Conservation (phyloP, 1,284 basidiomycete species). For the Phylloporus gajari region DNA sequence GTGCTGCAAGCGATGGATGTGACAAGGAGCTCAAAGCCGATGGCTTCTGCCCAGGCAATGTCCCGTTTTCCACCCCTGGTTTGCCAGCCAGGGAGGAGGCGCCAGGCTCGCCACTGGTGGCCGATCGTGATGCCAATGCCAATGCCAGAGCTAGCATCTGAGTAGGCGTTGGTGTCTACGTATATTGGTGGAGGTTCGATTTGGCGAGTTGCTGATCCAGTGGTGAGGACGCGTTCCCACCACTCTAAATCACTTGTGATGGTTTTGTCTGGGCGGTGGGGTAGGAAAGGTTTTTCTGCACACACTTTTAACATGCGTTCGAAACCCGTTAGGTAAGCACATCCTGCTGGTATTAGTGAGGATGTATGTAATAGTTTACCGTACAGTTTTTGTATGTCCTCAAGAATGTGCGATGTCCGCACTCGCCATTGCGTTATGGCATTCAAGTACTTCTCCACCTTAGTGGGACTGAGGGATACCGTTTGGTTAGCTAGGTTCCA, state of each 20-base stretch:
- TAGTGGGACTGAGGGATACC: neutral
- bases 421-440: constrained; percentile 12
- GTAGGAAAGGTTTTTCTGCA: neutral
- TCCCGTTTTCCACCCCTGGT: neutral
- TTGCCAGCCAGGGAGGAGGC: constrained; percentile 5
- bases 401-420: neutral
- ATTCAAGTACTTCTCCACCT: neutral
- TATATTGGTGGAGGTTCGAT: neutral
- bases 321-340: neutral
- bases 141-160: constrained; percentile 15
- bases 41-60: neutral
- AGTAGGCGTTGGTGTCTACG: neutral
- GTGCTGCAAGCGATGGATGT: neutral
- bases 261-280: neutral
- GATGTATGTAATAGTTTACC: neutral
- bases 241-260: neutral
- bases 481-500: neutral
- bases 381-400: constrained; percentile 6
- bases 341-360: neutral
- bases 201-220: fast-evolving
- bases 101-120: neutral
- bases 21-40: neutral
- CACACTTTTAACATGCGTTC: constrained; percentile 1
- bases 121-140: constrained; percentile 3
- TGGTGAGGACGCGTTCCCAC: neutral